Base-by-base conservation (phyloP, 202 grass and related monocot genomes). In the Setaria viridis region DNA sequence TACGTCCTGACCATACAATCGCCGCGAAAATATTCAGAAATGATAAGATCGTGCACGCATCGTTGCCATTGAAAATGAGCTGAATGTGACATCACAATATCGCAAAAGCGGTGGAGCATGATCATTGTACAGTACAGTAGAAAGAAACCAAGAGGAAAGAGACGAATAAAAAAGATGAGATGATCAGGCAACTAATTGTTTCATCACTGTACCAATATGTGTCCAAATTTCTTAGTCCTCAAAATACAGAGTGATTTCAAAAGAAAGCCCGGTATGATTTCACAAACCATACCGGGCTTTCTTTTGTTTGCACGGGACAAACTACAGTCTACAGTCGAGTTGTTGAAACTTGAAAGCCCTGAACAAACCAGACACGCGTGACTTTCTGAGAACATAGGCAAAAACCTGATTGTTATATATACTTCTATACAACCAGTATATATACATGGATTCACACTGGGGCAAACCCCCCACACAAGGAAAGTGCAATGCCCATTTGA, bases 381-480 rank as follows among this genome's bases (percentile, higher is more conserved):
- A 6, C 35, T 5, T 35, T 29, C 21, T 67, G 7, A 30, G 10
- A 79, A 50, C 17, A 53, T 33, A 25, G 49, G 32, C 46, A 60
- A 58, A 63, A 29, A 20, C 20, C 43, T 78, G 2, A 55, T 63
- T 57, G 42, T 39, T 48, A 86, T 54, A 54, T 9, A 46, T 46
- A 46, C 47, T 16, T 57, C 9, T 62, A 56, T 64, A 62, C 60
- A 69, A 29, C 43, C 9, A 0, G 79, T 70, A 57, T n/a, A 62
- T 67, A 64, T 42, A 73, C 84, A 62, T 25, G 49, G 57, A 77
- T 87, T 62, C 81, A 76, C 56, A 82, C 42, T 55, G 54, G 54
- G 48, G 62, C 50, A 90, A 85, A 82, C 35, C 63, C 45, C 45
- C 34, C 68, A 74, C 39, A 46, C 70, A 82, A 42, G 78, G 35